phyloP scores from a whole-genome alignment of 2,329 filamentous ascomycete species.

The Alternaria tenuissima region DNA sequence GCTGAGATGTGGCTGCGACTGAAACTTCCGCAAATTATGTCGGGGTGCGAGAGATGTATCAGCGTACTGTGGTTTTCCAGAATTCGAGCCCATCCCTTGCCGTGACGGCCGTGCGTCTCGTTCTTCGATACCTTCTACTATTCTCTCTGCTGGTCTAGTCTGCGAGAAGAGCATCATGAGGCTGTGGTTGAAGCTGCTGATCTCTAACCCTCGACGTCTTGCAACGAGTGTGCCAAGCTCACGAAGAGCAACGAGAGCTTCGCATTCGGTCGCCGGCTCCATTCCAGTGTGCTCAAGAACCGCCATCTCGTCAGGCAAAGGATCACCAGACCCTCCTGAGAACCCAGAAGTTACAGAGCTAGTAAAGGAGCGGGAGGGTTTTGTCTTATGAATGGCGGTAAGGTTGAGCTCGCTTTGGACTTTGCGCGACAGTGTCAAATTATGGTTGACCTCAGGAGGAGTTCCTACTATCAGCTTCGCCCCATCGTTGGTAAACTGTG shows the following conservation, averaged over 20 bases:
- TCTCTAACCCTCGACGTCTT: slow-evolving; percentile 45
- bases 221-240: slow-evolving; percentile 48
- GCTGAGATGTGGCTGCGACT: slow-evolving; percentile 30
- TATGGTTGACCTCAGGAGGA: slow-evolving; percentile 30
- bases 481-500: slow-evolving; percentile 42
- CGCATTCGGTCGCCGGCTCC: slow-evolving; percentile 33
- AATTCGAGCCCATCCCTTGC: neutral
- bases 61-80: neutral
- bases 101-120: neutral
- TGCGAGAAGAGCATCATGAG: slow-evolving; percentile 46
- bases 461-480: slow-evolving; percentile 45
- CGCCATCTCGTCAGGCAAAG: slow-evolving; percentile 40
- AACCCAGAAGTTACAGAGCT: slow-evolving; percentile 42
- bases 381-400: slow-evolving; percentile 14
- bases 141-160: slow-evolving; percentile 5
- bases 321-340: slow-evolving; percentile 42
- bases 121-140: neutral
- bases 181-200: slow-evolving; percentile 40
- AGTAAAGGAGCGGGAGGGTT: slow-evolving; percentile 9
- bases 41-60: slow-evolving; percentile 6
- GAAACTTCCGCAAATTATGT: slow-evolving; percentile 16
- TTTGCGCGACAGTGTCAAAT: slow-evolving; percentile 36
- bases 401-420: slow-evolving; percentile 43
- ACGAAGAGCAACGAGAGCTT: slow-evolving; percentile 45
- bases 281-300: slow-evolving; percentile 6